Evolutionary conservation across 108 stramenopile species (phyloP).

Genomic region (Fragilariopsis cylindrus): DNA sequence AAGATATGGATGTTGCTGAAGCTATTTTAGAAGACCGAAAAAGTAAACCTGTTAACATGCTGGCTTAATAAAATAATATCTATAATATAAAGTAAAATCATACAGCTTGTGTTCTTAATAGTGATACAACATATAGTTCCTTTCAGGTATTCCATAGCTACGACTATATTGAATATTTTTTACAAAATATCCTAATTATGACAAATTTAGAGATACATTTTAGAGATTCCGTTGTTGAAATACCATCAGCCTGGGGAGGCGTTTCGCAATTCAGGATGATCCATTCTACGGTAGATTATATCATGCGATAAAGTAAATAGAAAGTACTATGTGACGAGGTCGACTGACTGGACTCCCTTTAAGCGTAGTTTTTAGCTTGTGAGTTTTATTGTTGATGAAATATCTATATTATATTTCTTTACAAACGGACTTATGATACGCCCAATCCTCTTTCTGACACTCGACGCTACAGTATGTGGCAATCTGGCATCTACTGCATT

Average conservation of each 20-base stretch:
- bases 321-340: too few species aligned
- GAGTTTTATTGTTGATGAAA: background rate
- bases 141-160: background rate
- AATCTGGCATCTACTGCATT: slow-evolving; percentile 48
- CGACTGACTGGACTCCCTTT: too few species aligned
- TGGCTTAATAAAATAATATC: slow-evolving; percentile 3
- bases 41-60: slow-evolving; percentile 27
- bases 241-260: too few species aligned
- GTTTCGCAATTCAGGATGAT: too few species aligned
- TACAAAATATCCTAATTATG: too few species aligned
- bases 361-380: too few species aligned
- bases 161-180: background rate
- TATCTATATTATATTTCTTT: slow-evolving; percentile 15
- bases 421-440: slow-evolving; percentile 36
- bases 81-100: background rate
- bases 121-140: background rate
- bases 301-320: too few species aligned
- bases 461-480: slow-evolving; percentile 51
- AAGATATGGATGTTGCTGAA: slow-evolving; percentile 91
- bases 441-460: slow-evolving; percentile 54
- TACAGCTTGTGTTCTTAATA: background rate
- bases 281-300: background rate
- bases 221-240: too few species aligned
- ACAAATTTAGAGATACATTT: too few species aligned
- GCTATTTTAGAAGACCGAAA: slow-evolving; percentile 81